A percentile compares a stretch with the other conserved stretches of the same genome.
These are phyloP conservation scores for Neurospora pannonica DNA, from an alignment of 495 filamentous ascomycete species.

Conservation along the genomic window DNA sequence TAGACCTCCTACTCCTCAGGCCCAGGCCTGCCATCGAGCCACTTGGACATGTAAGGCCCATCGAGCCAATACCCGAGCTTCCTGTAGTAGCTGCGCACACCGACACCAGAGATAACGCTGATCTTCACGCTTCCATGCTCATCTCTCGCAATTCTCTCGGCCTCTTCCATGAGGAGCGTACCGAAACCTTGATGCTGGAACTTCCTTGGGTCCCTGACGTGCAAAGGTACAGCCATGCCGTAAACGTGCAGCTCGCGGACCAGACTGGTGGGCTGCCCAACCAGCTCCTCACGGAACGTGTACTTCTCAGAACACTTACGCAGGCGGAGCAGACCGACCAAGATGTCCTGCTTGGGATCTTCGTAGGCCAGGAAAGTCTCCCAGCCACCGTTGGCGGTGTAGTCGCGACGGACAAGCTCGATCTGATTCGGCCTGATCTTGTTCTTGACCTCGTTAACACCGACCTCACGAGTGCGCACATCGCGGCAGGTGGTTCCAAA, in stretches of 20 bases:
- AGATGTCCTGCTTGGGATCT: slow-evolving; percentile 95
- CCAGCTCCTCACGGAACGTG: slow-evolving; percentile 85
- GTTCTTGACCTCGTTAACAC: slow-evolving; percentile 97
- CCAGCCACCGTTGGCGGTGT: slow-evolving; percentile 91
- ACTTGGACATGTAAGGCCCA: slow-evolving; percentile 84
- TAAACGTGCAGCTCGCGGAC: slow-evolving; percentile 96
- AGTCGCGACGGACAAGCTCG: slow-evolving; percentile 92
- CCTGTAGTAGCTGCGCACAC: slow-evolving; percentile 86
- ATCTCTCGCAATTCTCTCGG: slow-evolving; percentile 84
- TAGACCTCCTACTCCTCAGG: slow-evolving; percentile 8
- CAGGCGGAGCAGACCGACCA: slow-evolving; percentile 83
- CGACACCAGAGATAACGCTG: slow-evolving; percentile 89
- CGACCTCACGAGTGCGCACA: slow-evolving; percentile 94
- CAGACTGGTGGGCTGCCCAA: slow-evolving; percentile 76
- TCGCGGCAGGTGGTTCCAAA: slow-evolving; percentile 96
- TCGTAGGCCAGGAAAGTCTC: slow-evolving; percentile 98
- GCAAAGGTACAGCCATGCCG: slow-evolving; percentile 87
- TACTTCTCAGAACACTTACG: slow-evolving; percentile 82
- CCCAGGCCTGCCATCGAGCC: slow-evolving; percentile 35
- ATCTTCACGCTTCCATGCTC: slow-evolving; percentile 93
- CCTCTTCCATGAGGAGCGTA: slow-evolving; percentile 94
- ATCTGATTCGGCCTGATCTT: slow-evolving; percentile 95
- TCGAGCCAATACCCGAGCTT: slow-evolving; percentile 89
- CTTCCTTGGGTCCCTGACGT: slow-evolving; percentile 85
- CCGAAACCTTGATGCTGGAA: slow-evolving; percentile 98